Conservation (phyloP, 2,329 filamentous ascomycete species). For the Chrysoporthe puriensis region DNA sequence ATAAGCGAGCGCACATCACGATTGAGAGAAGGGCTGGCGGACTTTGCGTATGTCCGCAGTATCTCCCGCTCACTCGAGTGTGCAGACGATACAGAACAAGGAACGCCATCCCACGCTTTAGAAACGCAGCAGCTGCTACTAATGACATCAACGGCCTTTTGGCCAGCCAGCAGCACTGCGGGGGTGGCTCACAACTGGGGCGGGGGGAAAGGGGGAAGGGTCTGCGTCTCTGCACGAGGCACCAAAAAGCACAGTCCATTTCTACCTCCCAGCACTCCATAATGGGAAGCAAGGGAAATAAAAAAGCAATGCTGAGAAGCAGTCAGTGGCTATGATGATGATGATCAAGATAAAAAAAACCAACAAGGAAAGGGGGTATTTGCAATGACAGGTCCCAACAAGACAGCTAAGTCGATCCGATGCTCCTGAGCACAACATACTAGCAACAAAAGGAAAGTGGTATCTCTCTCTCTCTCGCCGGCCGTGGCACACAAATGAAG, state of each 20-base stretch:
- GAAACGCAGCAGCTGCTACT: not conserved
- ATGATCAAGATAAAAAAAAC: not conserved
- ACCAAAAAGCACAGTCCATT: not conserved
- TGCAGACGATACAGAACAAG: not conserved
- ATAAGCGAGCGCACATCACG: no score
- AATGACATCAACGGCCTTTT: not conserved
- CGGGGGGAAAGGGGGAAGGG: no score
- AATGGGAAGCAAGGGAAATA: not conserved
- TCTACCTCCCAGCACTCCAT: not conserved
- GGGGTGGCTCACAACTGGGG: no score
- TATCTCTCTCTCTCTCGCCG: conserved; percentile 28
- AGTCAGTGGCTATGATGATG: conserved; percentile 6
- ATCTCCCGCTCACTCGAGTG: not conserved
- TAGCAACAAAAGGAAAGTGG: conserved; percentile 25
- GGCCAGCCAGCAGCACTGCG: no score
- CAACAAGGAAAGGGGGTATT: conserved; percentile 14
- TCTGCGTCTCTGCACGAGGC: not conserved
- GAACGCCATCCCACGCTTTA: not conserved
- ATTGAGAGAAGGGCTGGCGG: not conserved
- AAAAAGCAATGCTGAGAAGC: not conserved
- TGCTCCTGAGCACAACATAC: conserved; percentile 9
- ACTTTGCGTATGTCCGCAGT: conserved; percentile 6
- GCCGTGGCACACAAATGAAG: conserved; percentile 16
- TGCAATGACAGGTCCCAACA: conserved; percentile 18
- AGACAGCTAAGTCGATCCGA: not conserved